These are phyloP conservation scores for Bolboschoenus planiculmis DNA, from an alignment of 176 grass and related monocot genomes.

Conservation along the genomic window DNA sequence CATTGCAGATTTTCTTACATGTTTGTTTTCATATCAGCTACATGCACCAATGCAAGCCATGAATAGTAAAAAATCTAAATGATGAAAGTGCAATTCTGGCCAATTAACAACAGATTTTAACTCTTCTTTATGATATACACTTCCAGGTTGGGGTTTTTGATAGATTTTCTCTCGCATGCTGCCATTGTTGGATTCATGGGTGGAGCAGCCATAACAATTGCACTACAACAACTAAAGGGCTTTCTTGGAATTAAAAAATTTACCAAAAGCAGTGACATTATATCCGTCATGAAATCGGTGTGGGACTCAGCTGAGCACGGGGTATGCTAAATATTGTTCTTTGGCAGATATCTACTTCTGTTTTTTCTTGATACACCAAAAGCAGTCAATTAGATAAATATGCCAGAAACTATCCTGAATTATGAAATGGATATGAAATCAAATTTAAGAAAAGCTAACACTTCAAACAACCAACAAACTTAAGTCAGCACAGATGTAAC, in stretches of 20 bases:
- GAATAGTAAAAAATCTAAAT: not conserved
- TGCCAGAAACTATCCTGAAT: not conserved
- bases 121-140: constrained; percentile 1
- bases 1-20: not conserved
- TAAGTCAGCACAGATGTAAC: not conserved
- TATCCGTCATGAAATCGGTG: constrained; percentile 93
- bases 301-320: constrained; percentile 70
- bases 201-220: constrained; percentile 90
- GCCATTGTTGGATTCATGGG: constrained; percentile 96
- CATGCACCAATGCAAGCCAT: not conserved
- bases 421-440: not conserved
- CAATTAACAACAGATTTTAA: not conserved
- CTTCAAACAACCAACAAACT: not conserved
- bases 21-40: not conserved
- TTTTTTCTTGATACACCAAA: not conserved
- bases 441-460: not conserved
- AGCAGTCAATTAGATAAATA: not conserved
- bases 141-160: constrained; percentile 88
- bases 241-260: constrained; percentile 74
- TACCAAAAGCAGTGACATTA: constrained; percentile 77
- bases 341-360: not conserved
- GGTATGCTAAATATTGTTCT: constrained; percentile 27
- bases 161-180: constrained; percentile 95
- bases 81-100: not conserved
- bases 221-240: constrained; percentile 84